Base-by-base conservation (phyloP, 805 yeast species). In the Wickerhamiella azyma region DNA sequence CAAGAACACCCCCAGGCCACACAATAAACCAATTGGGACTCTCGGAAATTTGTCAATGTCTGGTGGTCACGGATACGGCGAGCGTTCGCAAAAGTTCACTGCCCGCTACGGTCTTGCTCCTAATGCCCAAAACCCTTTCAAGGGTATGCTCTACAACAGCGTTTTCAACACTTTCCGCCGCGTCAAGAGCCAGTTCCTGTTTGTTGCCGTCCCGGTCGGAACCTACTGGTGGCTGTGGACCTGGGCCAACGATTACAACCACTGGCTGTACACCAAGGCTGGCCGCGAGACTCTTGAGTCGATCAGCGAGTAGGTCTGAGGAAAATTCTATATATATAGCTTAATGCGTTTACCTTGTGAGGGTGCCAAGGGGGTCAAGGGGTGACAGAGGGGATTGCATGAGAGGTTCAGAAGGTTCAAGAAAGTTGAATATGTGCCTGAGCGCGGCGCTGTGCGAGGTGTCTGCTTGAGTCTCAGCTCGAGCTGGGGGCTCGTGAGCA, bases 141-240 rank as follows among this genome's bases (percentile, higher is more conserved):
- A 81, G 66, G 94, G 94, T 57, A 75, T 79, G 55, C 75, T 81
- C 57, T 77, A 88, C 75, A 79, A 76, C 66, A 85, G 95, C 41
- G 67, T 88, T 55, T 88, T 82, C 79, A 92, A 92, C 79, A 76
- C 81, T 43, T 82, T 82, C 76, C 89, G 98, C 76, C 83, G 98
- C 77, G 79, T 81, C 58, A 83, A 77, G 68, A 71, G 81, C 62
- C 96, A 92, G 72, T 75, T 78, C 51, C 68, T 89, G 57, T 89
- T 70, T 69, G 68, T 89, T 49, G 67, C 75, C 45, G 62, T 85
- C 55, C 98, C 98, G 55, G 85, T 75, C 54, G 70, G 77, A 48
- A 65, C 84, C 55, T 79, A 84, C 62, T 85, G 89, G 83, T 78
- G 77, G 66, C 68, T 89, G 70, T 85, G 95, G 94, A 77, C 76